Percentiles rank a stretch among this genome's conserved stretches.
These are phyloP conservation scores for Vitis hybrid DNA, from an alignment of 177 flowering plant genomes.

Conservation along the genomic window DNA sequence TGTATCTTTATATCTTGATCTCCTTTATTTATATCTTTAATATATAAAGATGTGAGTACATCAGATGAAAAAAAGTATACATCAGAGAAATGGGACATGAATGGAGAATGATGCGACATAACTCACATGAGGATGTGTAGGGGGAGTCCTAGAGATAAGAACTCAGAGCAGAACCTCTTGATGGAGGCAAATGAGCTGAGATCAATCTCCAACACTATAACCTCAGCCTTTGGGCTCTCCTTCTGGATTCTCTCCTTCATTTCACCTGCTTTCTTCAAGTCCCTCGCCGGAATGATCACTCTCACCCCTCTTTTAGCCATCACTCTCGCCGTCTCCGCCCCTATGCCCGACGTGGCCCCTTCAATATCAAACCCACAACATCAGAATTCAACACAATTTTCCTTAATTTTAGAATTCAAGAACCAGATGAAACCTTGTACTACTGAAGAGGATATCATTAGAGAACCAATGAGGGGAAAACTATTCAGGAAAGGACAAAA, in stretches of 20 bases:
- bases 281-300: conserved; percentile 80
- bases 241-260: conserved; percentile 57
- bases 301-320: conserved; percentile 87
- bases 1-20: too few relatives aligned
- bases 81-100: background rate
- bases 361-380: background rate
- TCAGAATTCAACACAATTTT: too few relatives aligned
- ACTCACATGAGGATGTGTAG: conserved; percentile 93
- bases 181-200: conserved; percentile 85
- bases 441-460: conserved; percentile 11
- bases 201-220: conserved; percentile 73
- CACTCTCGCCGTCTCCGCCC: conserved; percentile 91
- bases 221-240: conserved; percentile 67
- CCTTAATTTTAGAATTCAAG: too few relatives aligned
- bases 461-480: conserved; percentile 12
- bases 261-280: conserved; percentile 55
- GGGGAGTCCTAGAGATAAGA: conserved; percentile 70
- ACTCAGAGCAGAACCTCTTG: conserved; percentile 64
- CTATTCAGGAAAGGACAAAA: conserved; percentile 16
- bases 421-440: background rate
- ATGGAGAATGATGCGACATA: background rate
- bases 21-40: too few relatives aligned
- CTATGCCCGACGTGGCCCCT: conserved; percentile 98
- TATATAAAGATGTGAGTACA: too few relatives aligned
- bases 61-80: too few relatives aligned